Conservation (phyloP, 2,329 filamentous ascomycete genomes). For the Claviceps quebecensis region DNA sequence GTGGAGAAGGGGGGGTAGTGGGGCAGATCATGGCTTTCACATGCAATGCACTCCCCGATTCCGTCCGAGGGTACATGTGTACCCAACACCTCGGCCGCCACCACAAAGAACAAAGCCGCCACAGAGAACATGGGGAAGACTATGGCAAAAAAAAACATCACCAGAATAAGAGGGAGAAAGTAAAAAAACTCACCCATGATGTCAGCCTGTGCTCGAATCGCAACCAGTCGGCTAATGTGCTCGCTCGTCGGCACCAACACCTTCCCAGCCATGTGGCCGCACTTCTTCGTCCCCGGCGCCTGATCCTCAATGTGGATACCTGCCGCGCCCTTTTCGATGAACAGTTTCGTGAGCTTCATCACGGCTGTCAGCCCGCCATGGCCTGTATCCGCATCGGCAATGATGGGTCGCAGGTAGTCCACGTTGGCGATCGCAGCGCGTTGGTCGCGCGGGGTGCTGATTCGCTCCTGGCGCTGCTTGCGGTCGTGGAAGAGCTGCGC, state of each 20-base stretch:
- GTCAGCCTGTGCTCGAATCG: slow-evolving; percentile 92
- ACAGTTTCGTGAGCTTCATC: slow-evolving; percentile 98
- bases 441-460: slow-evolving; percentile 59
- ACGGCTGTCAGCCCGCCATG: slow-evolving; percentile 96
- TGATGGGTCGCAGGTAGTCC: slow-evolving; percentile 90
- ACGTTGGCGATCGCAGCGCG: slow-evolving; percentile 63
- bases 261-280: slow-evolving; percentile 98
- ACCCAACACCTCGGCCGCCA: too few relatives aligned
- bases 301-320: slow-evolving; percentile 99
- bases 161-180: neutral
- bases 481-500: slow-evolving; percentile 98
- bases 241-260: slow-evolving; percentile 93
- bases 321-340: slow-evolving; percentile 89
- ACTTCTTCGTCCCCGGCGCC: slow-evolving; percentile 97
- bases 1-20: too few relatives aligned
- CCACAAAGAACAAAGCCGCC: neutral
- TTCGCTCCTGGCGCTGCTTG: slow-evolving; percentile 91
- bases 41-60: too few relatives aligned
- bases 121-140: neutral
- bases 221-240: slow-evolving; percentile 94
- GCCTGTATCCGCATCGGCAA: slow-evolving; percentile 93
- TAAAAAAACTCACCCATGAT: slow-evolving; percentile 62
- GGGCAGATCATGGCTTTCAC: too few relatives aligned
- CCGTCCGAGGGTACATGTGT: too few relatives aligned
- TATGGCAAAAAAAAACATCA: neutral